Evolutionary conservation across 2,329 filamentous ascomycete species (phyloP), one percentile per base, ranked within the genome.

Genomic region (Ceratocystis destructans): DNA sequence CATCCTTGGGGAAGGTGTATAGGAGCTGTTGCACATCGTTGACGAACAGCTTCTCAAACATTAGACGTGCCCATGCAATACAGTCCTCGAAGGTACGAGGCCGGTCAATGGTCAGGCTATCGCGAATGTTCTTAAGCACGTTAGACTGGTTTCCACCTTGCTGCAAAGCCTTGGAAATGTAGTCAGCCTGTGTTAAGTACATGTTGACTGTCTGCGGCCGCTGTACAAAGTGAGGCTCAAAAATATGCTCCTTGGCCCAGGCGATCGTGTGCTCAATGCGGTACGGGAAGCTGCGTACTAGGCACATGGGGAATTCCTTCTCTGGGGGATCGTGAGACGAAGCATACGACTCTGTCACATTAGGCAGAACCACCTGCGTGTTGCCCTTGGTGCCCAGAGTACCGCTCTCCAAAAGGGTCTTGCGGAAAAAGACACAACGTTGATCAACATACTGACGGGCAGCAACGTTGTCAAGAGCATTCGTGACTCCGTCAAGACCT

Each of bases 381-480:
- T 99, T 99, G 73, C 94, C 94, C 81, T 99, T 99, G 67, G 95
- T 97, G 64, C 94, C 94, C n/a, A 99, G 84, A 45, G 94, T 99
- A 70, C 94, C 94, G 74, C 92, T 96, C 80, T 99, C 94, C 8
- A 99, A 83, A 3, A 99, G 81, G 61, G 94, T 89, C 80, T 97
- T 97, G 76, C 87, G 89, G 88, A 97, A 99, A 81, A 97, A 96
- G 67, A 99, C 92, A 73, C 94, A 99, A 72, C 93, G 87, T 68
- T 92, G 84, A 74, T 99, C 94, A 68, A 99, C 93, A 70, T 99
- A 99, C 22, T 92, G 96, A 74, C 94, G 86, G 22, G 94, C 94
- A 74, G 97, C 93, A 6, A 99, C 91, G 70, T 99, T 99, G 81
- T 99, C 94, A 68, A 99, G 80, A 12, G 94, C 94, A 72, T 99